These are phyloP conservation scores for Crucibulum laeve DNA, from an alignment of 768 basidiomycete species.

Conservation along the genomic window DNA sequence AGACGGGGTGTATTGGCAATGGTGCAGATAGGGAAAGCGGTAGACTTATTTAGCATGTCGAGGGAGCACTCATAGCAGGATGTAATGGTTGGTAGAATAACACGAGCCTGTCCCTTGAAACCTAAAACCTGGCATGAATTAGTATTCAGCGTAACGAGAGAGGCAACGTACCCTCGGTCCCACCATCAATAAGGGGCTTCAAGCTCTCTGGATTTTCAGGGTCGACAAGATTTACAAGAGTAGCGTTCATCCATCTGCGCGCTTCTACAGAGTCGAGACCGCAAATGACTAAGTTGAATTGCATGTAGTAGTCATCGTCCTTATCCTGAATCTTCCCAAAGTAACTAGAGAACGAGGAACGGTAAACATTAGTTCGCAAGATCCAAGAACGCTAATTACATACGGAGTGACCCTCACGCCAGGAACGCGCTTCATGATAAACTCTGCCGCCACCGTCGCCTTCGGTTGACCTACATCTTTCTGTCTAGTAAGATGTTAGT, in stretches of 20 bases:
- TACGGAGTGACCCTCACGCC: constrained; percentile 97
- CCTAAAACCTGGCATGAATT: constrained; percentile 40
- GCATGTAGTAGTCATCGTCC: constrained; percentile 89
- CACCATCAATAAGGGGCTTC: constrained; percentile 97
- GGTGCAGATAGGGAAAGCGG: constrained; percentile 96
- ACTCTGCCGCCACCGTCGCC: constrained; percentile 91
- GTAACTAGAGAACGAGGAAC: constrained; percentile 49
- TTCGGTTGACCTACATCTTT: constrained; percentile 95
- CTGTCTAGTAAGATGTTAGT: constrained; percentile 37
- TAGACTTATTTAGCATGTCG: constrained; percentile 97
- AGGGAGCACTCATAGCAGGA: constrained; percentile 98
- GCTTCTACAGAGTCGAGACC: constrained; percentile 98
- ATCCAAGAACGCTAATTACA: constrained; percentile 24
- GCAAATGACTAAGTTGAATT: constrained; percentile 96
- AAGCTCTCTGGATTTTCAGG: constrained; percentile 88
- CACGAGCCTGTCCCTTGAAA: constrained; percentile 97
- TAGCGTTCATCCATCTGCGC: constrained; percentile 97
- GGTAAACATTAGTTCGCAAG: neutral
- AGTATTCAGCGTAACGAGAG: neutral
- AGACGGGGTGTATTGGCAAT: constrained; percentile 98
- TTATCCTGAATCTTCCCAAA: constrained; percentile 99
- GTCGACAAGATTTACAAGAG: constrained; percentile 92
- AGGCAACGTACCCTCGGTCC: constrained; percentile 78
- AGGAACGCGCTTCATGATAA: constrained; percentile 93
- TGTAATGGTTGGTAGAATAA: constrained; percentile 91